Conservation (phyloP, 2,329 filamentous ascomycete genomes). For the Aspergillus brasiliensis region DNA sequence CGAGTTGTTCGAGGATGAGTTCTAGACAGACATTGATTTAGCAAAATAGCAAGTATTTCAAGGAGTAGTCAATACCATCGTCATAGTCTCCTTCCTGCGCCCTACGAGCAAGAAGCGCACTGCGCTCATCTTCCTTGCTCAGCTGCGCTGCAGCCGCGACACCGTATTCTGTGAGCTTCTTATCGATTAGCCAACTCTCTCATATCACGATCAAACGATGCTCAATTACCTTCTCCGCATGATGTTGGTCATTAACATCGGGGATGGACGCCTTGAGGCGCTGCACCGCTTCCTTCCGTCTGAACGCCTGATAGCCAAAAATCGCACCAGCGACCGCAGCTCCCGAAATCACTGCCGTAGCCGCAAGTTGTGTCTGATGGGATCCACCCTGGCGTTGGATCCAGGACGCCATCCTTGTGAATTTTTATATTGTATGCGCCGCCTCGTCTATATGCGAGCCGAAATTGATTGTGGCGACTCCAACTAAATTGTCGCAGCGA, state of each 20-base stretch:
- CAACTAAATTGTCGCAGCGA: not conserved
- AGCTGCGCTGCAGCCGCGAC: conserved; percentile 35
- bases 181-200: conserved; percentile 38
- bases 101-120: conserved; percentile 59
- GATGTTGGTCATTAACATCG: conserved; percentile 53
- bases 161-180: conserved; percentile 56
- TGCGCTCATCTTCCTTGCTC: conserved; percentile 59
- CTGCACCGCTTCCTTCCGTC: conserved; percentile 56
- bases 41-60: not conserved
- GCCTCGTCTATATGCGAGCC: conserved; percentile 17
- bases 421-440: not conserved
- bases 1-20: conserved; percentile 90
- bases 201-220: not conserved
- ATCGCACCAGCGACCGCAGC: conserved; percentile 54
- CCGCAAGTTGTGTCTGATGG: conserved; percentile 46
- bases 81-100: conserved; percentile 67
- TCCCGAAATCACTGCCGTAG: conserved; percentile 47
- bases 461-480: not conserved
- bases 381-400: conserved; percentile 45
- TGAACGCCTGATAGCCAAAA: conserved; percentile 59
- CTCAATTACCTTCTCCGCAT: conserved; percentile 50
- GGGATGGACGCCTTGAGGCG: conserved; percentile 65
- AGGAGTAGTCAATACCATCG: conserved; percentile 48
- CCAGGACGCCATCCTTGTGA: conserved; percentile 44
- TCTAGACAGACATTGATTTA: conserved; percentile 52